phyloP scores from a whole-genome alignment of 1,284 basidiomycete species.

The Cutaneotrichosporon cyanovorans region DNA sequence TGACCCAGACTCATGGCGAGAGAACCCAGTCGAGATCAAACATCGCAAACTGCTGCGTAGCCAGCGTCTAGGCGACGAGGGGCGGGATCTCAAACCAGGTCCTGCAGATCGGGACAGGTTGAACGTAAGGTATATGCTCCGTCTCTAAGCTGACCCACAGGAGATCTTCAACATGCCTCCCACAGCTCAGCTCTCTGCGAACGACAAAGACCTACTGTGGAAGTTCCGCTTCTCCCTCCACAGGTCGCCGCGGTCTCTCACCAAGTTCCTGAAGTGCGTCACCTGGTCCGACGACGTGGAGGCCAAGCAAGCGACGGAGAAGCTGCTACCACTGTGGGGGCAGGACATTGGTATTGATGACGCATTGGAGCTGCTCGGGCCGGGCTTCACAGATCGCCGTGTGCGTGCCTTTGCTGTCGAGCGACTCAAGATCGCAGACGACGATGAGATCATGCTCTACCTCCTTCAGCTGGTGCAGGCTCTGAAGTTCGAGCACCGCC shows the following conservation, averaged over 20 bases:
- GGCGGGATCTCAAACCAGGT: slow-evolving; percentile 92
- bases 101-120: slow-evolving; percentile 90
- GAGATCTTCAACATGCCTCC: slow-evolving; percentile 84
- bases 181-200: slow-evolving; percentile 73
- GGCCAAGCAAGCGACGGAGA: slow-evolving; percentile 95
- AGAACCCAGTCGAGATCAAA: slow-evolving; percentile 97
- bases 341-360: slow-evolving; percentile 95
- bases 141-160: slow-evolving; percentile 46
- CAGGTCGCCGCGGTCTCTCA: slow-evolving; percentile 62
- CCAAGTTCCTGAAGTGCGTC: slow-evolving; percentile 96
- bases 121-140: slow-evolving; percentile 55
- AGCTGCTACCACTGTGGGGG: slow-evolving; percentile 83
- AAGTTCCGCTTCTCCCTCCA: slow-evolving; percentile 97
- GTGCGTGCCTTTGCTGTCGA: slow-evolving; percentile 91
- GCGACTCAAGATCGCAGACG: slow-evolving; percentile 82
- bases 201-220: slow-evolving; percentile 96
- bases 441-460: slow-evolving; percentile 93
- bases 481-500: slow-evolving; percentile 73
- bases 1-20: slow-evolving; percentile 75
- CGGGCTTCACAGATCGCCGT: slow-evolving; percentile 78
- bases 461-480: slow-evolving; percentile 95
- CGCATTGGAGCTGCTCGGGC: slow-evolving; percentile 88
- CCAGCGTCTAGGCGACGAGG: slow-evolving; percentile 88
- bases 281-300: slow-evolving; percentile 95
- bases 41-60: slow-evolving; percentile 89